Base-by-base conservation (phyloP, 345 rosid genomes). In the Lumnitzera littorea region DNA sequence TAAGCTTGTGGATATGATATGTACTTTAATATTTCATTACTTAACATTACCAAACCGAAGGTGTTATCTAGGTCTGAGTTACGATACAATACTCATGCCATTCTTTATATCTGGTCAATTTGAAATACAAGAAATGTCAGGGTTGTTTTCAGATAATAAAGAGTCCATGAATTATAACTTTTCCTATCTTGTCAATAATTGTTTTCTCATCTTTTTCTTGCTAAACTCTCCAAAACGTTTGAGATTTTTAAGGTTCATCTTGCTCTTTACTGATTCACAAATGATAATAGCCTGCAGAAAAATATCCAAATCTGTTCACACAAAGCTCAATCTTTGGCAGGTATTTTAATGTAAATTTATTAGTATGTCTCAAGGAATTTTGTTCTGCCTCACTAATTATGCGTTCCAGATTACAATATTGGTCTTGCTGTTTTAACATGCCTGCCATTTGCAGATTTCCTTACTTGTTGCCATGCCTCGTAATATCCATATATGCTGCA, bases 381-480 rank as follows among this genome's bases (percentile, higher is more conserved):
- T 36, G 15, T 17, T 48, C 54, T 23, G 16, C 50, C 41, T 48
- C 47, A 13, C 23, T 11, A 16, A 15, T 31, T 17, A 29, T 41
- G n/a, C 16, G 20, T 20, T 20, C 16, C 11, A 24, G 11, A 15
- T 24, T 12, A 50, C 29, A 49, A 51, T 13, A 31, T 12, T 36
- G 23, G 13, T 29, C 50, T 27, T 27, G 31, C 43, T 9, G 8
- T 36, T 15, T 15, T 51, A n/a, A 36, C 51, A 10, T 13, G 48
- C 12, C 46, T 60, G 57, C 52, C 24, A 46, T 46, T 57, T 69
- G 77, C 71, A 76, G 80, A 62, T 76, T 72, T 53, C 80, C 80
- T 11, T 76, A 72, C 66, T 72, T 76, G 64, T 61, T 76, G 50
- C 80, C 80, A 13, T 76, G 80, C 69, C 65, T 76, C n/a, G n/a